A percentile compares a stretch with the other conserved stretches of the same genome.
phyloP scores from a whole-genome alignment of 2,329 filamentous ascomycete genomes.

The Neurospora sp. region DNA sequence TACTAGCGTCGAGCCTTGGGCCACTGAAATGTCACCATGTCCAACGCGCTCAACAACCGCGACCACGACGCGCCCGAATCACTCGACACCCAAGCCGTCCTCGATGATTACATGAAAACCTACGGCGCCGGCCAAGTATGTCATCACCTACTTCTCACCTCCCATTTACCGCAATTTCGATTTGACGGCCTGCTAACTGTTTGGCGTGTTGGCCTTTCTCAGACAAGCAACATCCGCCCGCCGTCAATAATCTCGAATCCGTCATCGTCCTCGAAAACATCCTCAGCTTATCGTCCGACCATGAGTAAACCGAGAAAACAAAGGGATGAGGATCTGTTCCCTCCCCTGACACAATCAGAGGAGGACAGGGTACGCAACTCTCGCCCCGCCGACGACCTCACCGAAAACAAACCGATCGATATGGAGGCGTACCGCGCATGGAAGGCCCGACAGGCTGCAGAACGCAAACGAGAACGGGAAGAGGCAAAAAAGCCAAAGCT shows the following conservation, averaged over 20 bases:
- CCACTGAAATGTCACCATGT: neutral
- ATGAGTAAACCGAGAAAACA: neutral
- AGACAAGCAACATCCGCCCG: neutral
- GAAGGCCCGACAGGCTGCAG: neutral
- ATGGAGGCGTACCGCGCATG: neutral
- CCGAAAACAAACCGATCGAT: neutral
- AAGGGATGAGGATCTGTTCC: neutral
- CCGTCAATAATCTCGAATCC: neutral
- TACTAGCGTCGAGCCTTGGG: neutral
- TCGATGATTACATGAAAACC: neutral
- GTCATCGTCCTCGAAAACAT: neutral
- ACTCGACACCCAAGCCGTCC: neutral
- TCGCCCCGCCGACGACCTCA: neutral
- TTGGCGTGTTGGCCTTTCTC: neutral
- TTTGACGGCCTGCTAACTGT: neutral
- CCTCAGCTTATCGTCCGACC: neutral
- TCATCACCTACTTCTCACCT: neutral
- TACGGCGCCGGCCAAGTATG: neutral
- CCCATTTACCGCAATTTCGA: neutral
- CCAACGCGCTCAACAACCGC: neutral
- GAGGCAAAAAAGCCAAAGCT: neutral
- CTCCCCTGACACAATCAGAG: neutral
- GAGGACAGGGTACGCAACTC: neutral
- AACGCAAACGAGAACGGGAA: neutral
- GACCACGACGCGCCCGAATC: neutral